A percentile compares a stretch with the other conserved stretches of the same genome.
phyloP scores from a whole-genome alignment of 176 grass and related monocot genomes.

The Chrysopogon serrulatus region DNA sequence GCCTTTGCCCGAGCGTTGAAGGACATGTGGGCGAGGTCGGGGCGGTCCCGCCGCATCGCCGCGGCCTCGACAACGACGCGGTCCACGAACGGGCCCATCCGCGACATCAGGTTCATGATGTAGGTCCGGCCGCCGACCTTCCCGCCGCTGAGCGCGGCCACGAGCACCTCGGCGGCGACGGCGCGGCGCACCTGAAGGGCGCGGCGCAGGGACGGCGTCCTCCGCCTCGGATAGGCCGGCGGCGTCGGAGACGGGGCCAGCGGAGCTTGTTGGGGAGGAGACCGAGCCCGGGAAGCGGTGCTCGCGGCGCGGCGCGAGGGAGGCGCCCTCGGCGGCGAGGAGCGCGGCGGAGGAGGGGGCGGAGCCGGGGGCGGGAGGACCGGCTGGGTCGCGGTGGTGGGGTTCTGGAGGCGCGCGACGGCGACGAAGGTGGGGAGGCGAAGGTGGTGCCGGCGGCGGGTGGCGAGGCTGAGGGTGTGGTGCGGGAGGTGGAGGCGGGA shows the following conservation, averaged over 20 bases:
- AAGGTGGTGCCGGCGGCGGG: neutral
- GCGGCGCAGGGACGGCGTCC: slow-evolving; percentile 45
- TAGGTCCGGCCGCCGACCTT: slow-evolving; percentile 75
- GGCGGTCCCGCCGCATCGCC: slow-evolving; percentile 38
- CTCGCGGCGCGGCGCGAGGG: slow-evolving; percentile 54
- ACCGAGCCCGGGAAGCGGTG: slow-evolving; percentile 77
- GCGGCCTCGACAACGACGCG: slow-evolving; percentile 75
- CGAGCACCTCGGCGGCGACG: slow-evolving; percentile 56
- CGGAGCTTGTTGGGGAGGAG: slow-evolving; percentile 18
- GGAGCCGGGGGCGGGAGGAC: slow-evolving; percentile 16
- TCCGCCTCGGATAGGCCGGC: neutral
- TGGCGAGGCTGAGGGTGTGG: neutral
- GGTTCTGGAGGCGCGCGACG: slow-evolving; percentile 57
- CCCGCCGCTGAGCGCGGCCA: slow-evolving; percentile 39
- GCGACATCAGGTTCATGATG: slow-evolving; percentile 51
- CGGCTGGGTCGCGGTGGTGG: slow-evolving; percentile 16
- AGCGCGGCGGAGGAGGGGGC: slow-evolving; percentile 41
- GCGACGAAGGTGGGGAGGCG: neutral
- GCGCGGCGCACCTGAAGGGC: slow-evolving; percentile 79
- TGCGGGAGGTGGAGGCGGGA: slow-evolving; percentile 32
- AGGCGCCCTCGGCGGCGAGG: slow-evolving; percentile 57
- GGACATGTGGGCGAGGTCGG: slow-evolving; percentile 71
- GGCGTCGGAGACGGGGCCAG: no score
- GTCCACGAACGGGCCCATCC: slow-evolving; percentile 63
- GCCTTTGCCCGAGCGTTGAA: slow-evolving; percentile 75